Evolutionary conservation across 192 early-diverging fungal species (phyloP).

Genomic region (Powellomyces hirtus): DNA sequence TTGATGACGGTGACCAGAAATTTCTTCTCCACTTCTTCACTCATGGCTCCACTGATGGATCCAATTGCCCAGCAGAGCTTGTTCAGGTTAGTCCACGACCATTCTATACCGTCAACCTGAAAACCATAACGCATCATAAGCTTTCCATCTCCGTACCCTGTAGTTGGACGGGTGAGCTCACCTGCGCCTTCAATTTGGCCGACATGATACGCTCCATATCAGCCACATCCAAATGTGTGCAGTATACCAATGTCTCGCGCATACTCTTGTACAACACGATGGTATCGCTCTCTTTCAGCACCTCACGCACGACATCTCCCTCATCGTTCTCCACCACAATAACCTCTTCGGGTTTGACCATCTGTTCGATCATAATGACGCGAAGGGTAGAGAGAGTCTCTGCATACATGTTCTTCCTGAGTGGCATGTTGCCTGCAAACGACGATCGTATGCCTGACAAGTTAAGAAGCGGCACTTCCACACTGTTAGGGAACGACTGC

Average conservation of each 20-base stretch:
- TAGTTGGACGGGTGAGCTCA: constrained; percentile 14
- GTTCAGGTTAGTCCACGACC: constrained; percentile 98
- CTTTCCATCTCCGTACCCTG: constrained; percentile 90
- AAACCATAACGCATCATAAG: constrained; percentile 58
- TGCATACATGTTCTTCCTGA: constrained; percentile 82
- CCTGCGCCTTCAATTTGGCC: constrained; percentile 86
- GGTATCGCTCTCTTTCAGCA: constrained; percentile 96
- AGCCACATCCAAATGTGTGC: constrained; percentile 92
- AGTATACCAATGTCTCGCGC: constrained; percentile 94
- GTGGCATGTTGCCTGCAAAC: constrained; percentile 11
- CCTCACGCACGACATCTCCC: constrained; percentile 98
- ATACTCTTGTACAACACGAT: constrained; percentile 98
- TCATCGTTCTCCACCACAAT: constrained; percentile 98
- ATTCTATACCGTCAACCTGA: constrained; percentile 92
- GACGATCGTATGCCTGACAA: constrained; percentile 44
- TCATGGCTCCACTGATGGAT: constrained; percentile 96
- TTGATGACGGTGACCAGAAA: constrained; percentile 99
- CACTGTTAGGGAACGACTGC: constrained; percentile 50
- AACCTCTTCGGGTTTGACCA: constrained; percentile 99
- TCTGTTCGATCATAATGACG: constrained; percentile 95
- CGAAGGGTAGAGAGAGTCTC: constrained; percentile 82
- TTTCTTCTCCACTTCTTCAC: constrained; percentile 93
- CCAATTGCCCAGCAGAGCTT: constrained; percentile 99
- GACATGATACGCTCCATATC: constrained; percentile 97
- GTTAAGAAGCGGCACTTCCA: constrained; percentile 61